These are phyloP conservation scores for Ophiostoma piceae DNA, from an alignment of 2,329 filamentous ascomycete genomes.

Conservation along the genomic window DNA sequence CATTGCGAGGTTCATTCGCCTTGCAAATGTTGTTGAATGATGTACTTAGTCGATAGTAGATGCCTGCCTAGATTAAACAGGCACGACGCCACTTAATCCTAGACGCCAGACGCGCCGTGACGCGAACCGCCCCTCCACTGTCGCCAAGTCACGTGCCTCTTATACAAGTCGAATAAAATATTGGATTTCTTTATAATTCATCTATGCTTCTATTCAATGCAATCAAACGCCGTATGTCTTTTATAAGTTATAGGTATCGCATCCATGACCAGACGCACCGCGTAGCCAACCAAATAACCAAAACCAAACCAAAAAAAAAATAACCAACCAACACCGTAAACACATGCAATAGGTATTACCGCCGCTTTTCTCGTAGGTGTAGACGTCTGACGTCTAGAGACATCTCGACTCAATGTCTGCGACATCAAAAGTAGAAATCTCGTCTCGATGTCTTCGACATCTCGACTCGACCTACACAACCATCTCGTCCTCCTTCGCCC, in stretches of 20 bases:
- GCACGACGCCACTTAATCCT: slow-evolving; percentile 11
- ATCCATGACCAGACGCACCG: background rate
- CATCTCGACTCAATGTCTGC: too few relatives aligned
- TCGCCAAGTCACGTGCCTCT: slow-evolving; percentile 26
- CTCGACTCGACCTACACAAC: background rate
- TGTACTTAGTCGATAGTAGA: too few relatives aligned
- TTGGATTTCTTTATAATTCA: background rate
- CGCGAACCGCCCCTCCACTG: slow-evolving; percentile 16
- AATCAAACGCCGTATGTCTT: background rate
- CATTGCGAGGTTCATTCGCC: too few relatives aligned
- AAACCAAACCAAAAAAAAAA: background rate
- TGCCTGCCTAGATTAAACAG: too few relatives aligned
- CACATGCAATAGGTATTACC: background rate
- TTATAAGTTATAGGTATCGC: slow-evolving; percentile 1
- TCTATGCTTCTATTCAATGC: background rate
- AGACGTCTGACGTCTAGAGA: background rate
- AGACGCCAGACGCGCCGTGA: background rate
- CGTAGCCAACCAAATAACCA: background rate
- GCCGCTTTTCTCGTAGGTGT: background rate
- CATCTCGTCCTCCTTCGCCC: slow-evolving; percentile 19
- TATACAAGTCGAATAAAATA: background rate
- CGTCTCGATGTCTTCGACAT: too few relatives aligned
- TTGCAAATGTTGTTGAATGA: too few relatives aligned
- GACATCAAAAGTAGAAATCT: too few relatives aligned
- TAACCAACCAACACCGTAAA: too few relatives aligned